These are phyloP conservation scores for Metschnikowia vanudenii DNA, from an alignment of 805 yeast species.

Conservation along the genomic window DNA sequence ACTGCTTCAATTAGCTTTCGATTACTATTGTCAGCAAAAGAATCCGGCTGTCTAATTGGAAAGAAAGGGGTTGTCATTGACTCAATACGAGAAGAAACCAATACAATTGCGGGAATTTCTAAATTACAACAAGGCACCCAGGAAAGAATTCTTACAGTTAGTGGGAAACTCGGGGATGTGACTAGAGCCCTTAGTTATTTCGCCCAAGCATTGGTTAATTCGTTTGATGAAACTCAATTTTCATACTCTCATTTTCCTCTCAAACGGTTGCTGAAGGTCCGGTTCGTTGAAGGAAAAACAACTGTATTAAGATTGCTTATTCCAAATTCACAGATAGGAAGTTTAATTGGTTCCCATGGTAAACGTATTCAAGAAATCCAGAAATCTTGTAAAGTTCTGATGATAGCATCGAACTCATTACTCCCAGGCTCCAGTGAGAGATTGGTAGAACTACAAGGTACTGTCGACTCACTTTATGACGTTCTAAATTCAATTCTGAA, in stretches of 20 bases:
- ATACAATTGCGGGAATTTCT: constrained; percentile 84
- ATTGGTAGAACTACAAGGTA: constrained; percentile 83
- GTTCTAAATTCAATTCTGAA: constrained; percentile 60
- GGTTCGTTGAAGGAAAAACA: constrained; percentile 50
- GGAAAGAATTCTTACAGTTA: constrained; percentile 77
- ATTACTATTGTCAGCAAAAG: constrained; percentile 75
- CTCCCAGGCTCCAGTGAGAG: constrained; percentile 82
- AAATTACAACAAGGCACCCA: constrained; percentile 76
- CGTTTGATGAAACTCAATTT: constrained; percentile 30
- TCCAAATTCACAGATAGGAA: constrained; percentile 85
- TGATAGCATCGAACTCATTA: constrained; percentile 85
- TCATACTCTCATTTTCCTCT: constrained; percentile 56
- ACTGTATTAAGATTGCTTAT: constrained; percentile 65
- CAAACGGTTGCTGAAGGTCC: constrained; percentile 54
- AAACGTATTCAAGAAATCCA: constrained; percentile 76
- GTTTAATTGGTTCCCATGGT: constrained; percentile 84
- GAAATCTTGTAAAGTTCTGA: constrained; percentile 63
- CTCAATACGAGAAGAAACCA: constrained; percentile 67
- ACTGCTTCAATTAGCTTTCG: constrained; percentile 42
- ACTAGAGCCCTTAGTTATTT: constrained; percentile 69
- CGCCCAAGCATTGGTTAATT: constrained; percentile 59
- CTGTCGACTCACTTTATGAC: constrained; percentile 57
- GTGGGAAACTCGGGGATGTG: constrained; percentile 68
- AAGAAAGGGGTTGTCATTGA: constrained; percentile 79
- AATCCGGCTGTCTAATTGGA: constrained; percentile 89